These are phyloP conservation scores for Zygotorulaspora florentina DNA, from an alignment of 805 yeast species.

Conservation along the genomic window DNA sequence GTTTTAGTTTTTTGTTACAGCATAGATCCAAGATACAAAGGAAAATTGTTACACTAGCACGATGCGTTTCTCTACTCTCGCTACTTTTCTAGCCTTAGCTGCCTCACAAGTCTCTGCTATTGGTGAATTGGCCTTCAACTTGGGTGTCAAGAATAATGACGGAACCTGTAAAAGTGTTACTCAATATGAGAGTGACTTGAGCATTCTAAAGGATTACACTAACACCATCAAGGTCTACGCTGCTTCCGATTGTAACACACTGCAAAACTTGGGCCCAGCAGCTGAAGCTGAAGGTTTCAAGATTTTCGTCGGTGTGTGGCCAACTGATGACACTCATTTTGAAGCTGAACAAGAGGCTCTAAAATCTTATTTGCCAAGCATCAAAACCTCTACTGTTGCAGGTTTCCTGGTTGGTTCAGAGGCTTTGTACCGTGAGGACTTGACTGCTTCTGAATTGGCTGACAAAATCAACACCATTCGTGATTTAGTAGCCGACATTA, in stretches of 20 bases:
- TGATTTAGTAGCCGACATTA: constrained; percentile 52
- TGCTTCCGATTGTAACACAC: constrained; percentile 89
- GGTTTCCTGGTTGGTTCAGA: constrained; percentile 92
- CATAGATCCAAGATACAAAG: not conserved
- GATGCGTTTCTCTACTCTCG: constrained; percentile 40
- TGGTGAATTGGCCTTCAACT: constrained; percentile 76
- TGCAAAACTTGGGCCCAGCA: constrained; percentile 80
- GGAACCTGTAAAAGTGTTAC: constrained; percentile 72
- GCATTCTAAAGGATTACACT: constrained; percentile 53
- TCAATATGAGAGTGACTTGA: constrained; percentile 69
- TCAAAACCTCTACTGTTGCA: constrained; percentile 64
- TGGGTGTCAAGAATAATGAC: constrained; percentile 73
- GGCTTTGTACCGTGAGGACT: constrained; percentile 86
- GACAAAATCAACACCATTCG: constrained; percentile 59
- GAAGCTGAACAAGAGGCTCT: constrained; percentile 71
- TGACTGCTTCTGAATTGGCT: constrained; percentile 74
- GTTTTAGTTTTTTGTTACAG: not conserved
- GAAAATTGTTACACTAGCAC: not conserved
- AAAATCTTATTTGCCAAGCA: constrained; percentile 60
- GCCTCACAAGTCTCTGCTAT: constrained; percentile 50
- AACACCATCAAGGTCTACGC: constrained; percentile 79
- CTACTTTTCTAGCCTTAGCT: constrained; percentile 39
- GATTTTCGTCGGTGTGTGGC: constrained; percentile 88
- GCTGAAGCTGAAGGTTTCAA: constrained; percentile 74
- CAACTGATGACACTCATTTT: constrained; percentile 78